Evolutionary conservation across 108 stramenopile species (phyloP), one percentile per base, ranked within the genome.

Genomic region (Nannochloropsis oceanica): DNA sequence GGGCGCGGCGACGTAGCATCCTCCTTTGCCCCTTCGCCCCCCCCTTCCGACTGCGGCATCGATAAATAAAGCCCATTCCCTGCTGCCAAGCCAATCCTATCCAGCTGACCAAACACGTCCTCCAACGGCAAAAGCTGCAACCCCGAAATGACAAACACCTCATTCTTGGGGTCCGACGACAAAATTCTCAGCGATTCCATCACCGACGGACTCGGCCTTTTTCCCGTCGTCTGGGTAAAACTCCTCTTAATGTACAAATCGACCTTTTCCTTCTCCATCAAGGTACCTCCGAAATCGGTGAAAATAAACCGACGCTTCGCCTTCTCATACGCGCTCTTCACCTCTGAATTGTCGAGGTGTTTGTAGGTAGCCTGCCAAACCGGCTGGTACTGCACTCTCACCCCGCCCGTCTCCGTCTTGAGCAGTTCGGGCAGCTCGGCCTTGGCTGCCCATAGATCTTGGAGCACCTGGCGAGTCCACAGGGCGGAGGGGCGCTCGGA

Each of bases 261-360:
- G 22, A 73, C 59, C 11, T 94, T 95, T 88, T 99, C 98, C 85
- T 98, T 97, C 43, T 93, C 88, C 2, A 99, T 93, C 79, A 99
- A 93, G 8, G 97, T 97, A 8, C 99, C 98, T 80, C 97, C 98
- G 87, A 97, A 99, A 89, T 99, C 99, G 80, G 97, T 88, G 80
- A 99, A 84, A 82, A 99, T 93, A 26, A 99, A 95, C 24, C 99
- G 93, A n/a, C 91, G 91, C 84, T 86, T 91, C 8, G 95, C 86
- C 8, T 44, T 79, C 14, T 92, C 88, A 86, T 95, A 97, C 12
- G 95, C 95, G 3, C 84, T 85, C 83, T 83, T 81, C 80, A 84
- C 87, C 83, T 80, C 27, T 0, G 84, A 79, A 13, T 85, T 81
- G 81, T 84, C 84, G 22, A 87, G 43, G 81, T 87, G 87, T 12